phyloP scores from a whole-genome alignment of 1,284 basidiomycete species.

The Bjerkandera adusta region DNA sequence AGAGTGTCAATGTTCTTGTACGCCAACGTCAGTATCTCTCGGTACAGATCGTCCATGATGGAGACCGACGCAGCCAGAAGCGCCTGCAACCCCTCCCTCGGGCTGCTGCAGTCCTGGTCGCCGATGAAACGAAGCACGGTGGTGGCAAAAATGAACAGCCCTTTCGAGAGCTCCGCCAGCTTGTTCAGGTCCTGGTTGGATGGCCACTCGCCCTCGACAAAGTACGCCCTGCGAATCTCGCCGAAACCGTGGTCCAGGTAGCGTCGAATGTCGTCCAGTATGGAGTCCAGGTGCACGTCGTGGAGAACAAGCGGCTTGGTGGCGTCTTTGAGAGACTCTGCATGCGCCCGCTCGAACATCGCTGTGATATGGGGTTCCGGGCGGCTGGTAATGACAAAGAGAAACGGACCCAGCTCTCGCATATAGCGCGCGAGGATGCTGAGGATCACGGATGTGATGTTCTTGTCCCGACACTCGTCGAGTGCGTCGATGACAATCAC shows the following conservation, averaged over 20 bases:
- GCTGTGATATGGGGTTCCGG: slow-evolving; percentile 15
- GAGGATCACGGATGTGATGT: slow-evolving; percentile 5
- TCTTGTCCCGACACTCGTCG: slow-evolving; percentile 20
- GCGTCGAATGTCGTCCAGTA: background rate
- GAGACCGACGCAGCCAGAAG: no score
- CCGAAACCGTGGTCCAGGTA: background rate
- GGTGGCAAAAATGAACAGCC: slow-evolving; percentile 20
- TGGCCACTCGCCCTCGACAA: background rate
- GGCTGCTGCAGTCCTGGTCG: background rate
- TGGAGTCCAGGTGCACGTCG: background rate
- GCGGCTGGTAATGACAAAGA: slow-evolving; percentile 22
- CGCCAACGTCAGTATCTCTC: background rate
- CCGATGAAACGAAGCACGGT: slow-evolving; percentile 14
- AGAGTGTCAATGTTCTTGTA: background rate
- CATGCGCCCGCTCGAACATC: background rate
- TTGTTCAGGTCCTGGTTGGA: slow-evolving; percentile 4
- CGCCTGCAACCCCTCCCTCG: background rate
- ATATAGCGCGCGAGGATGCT: background rate
- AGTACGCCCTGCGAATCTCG: background rate
- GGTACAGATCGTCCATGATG: background rate
- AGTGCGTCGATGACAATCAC: slow-evolving; percentile 24
- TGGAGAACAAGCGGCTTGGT: background rate
- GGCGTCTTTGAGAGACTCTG: background rate
- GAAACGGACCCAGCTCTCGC: slow-evolving; percentile 8
- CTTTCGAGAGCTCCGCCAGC: slow-evolving; percentile 10